Evolutionary conservation across 139 green algal genomes (phyloP).

Genomic region (Tetradesmus lagerheimii): DNA sequence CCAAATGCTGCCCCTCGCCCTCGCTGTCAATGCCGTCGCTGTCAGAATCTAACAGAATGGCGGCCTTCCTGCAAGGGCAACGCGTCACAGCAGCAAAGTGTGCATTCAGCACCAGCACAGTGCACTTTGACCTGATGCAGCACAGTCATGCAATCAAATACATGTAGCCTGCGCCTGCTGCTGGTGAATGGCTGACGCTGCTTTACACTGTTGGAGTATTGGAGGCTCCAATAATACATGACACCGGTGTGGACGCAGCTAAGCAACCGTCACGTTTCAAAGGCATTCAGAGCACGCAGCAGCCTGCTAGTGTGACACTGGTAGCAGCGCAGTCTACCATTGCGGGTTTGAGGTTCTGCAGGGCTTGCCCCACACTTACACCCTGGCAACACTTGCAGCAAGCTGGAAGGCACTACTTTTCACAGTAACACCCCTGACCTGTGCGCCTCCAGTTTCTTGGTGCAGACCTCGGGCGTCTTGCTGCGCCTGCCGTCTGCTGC

Average conservation of each 20-base stretch:
- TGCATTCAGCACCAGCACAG: neutral
- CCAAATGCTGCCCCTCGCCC: conserved; percentile 34
- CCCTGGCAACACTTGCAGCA: no score
- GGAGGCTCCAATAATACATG: no score
- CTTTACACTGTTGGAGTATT: no score
- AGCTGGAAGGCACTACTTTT: no score
- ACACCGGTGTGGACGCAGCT: no score
- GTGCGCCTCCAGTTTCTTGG: conserved; percentile 19
- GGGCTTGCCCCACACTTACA: no score
- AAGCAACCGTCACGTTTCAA: no score
- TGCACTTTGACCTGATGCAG: neutral
- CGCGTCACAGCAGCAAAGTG: neutral
- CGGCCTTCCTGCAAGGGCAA: conserved; percentile 24
- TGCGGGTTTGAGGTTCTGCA: no score
- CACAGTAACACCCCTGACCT: neutral
- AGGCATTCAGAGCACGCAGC: no score
- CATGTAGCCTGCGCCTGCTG: neutral
- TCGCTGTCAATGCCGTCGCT: conserved; percentile 47
- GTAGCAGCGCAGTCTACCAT: no score
- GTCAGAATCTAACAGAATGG: conserved; percentile 49
- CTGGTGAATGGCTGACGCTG: neutral
- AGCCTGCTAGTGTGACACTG: no score
- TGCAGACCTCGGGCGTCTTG: conserved; percentile 24
- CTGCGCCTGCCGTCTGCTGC: neutral
- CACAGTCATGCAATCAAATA: no score